Evolutionary conservation across 2,329 filamentous ascomycete species (phyloP).

Genomic region (Helotiales sp.): DNA sequence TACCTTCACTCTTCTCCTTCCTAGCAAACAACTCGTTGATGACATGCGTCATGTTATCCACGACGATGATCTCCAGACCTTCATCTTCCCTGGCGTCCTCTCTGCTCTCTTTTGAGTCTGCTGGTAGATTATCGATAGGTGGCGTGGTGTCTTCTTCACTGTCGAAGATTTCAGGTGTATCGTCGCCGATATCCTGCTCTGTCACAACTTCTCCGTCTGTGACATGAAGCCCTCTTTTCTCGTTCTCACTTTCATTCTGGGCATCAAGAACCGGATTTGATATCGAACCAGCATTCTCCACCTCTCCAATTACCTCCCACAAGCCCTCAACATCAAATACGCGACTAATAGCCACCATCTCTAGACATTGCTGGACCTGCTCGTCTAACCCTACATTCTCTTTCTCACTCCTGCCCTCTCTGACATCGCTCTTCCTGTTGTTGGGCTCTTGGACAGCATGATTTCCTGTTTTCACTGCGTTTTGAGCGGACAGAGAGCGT

Average conservation of each 20-base stretch:
- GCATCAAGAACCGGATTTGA: not conserved
- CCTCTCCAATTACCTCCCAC: constrained; percentile 60
- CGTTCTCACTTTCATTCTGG: not conserved
- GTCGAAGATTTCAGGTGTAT: constrained; percentile 24
- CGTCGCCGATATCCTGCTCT: not conserved
- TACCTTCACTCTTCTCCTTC: constrained; percentile 47
- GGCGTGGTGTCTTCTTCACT: constrained; percentile 26
- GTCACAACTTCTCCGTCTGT: not conserved
- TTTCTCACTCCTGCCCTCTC: not conserved
- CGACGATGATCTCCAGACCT: constrained; percentile 53
- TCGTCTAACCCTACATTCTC: constrained; percentile 17
- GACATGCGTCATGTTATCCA: constrained; percentile 60
- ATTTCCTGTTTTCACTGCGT: constrained; percentile 14
- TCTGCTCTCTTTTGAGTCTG: not conserved
- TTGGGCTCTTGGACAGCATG: not conserved
- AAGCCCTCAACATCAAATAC: constrained; percentile 65
- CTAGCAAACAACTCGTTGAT: constrained; percentile 58
- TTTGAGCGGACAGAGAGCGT: constrained; percentile 2
- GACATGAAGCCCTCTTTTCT: not conserved
- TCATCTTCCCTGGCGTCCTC: not conserved
- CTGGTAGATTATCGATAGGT: not conserved
- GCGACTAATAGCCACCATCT: constrained; percentile 57
- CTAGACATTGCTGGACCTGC: constrained; percentile 45
- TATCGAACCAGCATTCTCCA: constrained; percentile 36
- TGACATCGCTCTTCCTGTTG: not conserved